Conservation (phyloP, 345 rosid species). For the Ailanthus altissimus region DNA sequence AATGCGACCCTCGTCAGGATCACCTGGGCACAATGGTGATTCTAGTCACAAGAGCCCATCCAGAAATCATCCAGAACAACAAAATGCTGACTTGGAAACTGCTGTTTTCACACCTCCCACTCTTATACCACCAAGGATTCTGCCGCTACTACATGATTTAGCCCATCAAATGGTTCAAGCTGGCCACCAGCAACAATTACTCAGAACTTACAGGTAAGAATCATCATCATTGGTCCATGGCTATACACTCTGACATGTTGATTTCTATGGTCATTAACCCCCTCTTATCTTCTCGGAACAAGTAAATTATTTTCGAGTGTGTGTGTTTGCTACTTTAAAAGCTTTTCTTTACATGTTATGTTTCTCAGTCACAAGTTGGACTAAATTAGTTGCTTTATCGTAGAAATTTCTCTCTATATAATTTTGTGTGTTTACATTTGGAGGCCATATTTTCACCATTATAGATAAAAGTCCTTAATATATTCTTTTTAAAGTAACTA, state of each 20-base stretch:
- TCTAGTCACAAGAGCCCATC: constrained; percentile 42
- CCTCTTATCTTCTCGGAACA: background rate
- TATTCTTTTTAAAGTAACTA: background rate
- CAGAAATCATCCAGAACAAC: constrained; percentile 59
- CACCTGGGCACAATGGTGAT: constrained; percentile 49
- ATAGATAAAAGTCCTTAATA: background rate
- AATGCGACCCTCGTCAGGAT: constrained; percentile 76
- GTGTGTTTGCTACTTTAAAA: background rate
- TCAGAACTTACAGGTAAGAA: constrained; percentile 67
- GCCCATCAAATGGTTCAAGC: constrained; percentile 94
- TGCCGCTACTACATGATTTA: constrained; percentile 90
- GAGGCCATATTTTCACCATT: background rate
- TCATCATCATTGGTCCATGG: constrained; percentile 16
- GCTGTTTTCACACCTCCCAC: constrained; percentile 73
- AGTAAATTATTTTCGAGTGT: background rate
- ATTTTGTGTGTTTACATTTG: background rate
- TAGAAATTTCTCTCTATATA: background rate
- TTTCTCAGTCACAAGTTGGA: background rate
- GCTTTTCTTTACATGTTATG: background rate
- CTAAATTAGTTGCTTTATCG: background rate
- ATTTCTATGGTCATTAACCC: background rate
- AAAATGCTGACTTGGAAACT: constrained; percentile 51
- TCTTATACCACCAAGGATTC: constrained; percentile 80
- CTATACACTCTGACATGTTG: constrained; percentile 2
- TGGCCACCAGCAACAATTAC: constrained; percentile 77